A percentile compares a stretch with the other conserved stretches of the same genome.
phyloP scores from a whole-genome alignment of 2,329 filamentous ascomycete species.

The Neophaeococcomyces aloes region DNA sequence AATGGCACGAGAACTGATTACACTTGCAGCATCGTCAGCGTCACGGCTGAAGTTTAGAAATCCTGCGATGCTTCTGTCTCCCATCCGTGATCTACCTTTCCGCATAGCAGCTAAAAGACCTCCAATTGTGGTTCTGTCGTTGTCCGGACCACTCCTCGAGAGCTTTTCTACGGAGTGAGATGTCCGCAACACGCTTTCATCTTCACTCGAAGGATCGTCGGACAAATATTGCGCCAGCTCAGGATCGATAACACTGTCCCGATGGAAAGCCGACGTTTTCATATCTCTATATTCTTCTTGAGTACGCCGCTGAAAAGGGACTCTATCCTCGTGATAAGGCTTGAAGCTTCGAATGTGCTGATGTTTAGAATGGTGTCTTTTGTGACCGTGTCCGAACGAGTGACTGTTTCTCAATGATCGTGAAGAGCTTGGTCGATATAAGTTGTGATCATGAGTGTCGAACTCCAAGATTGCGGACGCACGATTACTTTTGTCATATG shows the following conservation, averaged over 20 bases:
- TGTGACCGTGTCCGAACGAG: constrained; percentile 60
- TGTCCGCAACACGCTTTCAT: constrained; percentile 83
- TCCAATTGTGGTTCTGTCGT: constrained; percentile 62
- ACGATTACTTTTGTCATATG: constrained; percentile 67
- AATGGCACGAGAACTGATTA: constrained; percentile 49
- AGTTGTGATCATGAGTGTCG: constrained; percentile 56
- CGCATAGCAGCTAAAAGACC: constrained; percentile 62
- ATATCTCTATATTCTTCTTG: constrained; percentile 57
- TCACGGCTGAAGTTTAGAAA: constrained; percentile 59
- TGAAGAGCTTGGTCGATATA: constrained; percentile 87
- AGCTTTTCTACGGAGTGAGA: constrained; percentile 58
- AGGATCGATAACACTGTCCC: constrained; percentile 96
- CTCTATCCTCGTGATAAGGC: constrained; percentile 62
- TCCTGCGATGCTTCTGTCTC: constrained; percentile 64
- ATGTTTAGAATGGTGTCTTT: constrained; percentile 77
- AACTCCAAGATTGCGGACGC: constrained; percentile 85
- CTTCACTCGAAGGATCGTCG: constrained; percentile 82
- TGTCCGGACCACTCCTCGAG: constrained; percentile 55
- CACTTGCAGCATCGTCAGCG: constrained; percentile 48
- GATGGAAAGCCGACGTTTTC: constrained; percentile 82
- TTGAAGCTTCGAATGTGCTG: constrained; percentile 71
- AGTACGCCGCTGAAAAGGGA: constrained; percentile 72
- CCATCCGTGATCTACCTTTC: constrained; percentile 60
- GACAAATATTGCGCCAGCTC: constrained; percentile 93
- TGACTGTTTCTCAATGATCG: constrained; percentile 73